These are phyloP conservation scores for Macrolepiota albuminosa DNA, from an alignment of 768 basidiomycete species.

Conservation along the genomic window DNA sequence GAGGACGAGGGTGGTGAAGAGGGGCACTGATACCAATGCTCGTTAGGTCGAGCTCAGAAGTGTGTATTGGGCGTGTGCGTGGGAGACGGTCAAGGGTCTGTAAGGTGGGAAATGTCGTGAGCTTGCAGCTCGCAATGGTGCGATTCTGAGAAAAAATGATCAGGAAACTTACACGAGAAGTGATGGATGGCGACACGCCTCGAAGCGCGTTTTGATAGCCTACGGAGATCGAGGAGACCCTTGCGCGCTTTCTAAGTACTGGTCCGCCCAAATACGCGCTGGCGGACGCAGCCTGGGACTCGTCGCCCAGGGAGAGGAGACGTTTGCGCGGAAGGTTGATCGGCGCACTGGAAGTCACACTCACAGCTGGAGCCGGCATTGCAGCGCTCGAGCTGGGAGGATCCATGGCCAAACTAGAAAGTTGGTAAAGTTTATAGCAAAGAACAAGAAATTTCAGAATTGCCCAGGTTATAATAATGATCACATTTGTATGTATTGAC, in stretches of 20 bases:
- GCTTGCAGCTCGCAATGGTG: neutral
- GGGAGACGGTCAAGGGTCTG: neutral
- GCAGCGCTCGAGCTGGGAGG: neutral
- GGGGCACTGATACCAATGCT: conserved; percentile 1
- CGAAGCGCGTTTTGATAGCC: neutral
- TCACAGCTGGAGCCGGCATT: neutral
- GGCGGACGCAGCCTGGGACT: conserved; percentile 7
- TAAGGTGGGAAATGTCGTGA: neutral
- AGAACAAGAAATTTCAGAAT: conserved; percentile 5
- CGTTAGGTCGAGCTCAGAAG: neutral
- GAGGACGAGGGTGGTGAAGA: conserved; percentile 6
- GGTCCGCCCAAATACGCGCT: conserved; percentile 3
- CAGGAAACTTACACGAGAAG: neutral
- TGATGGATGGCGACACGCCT: neutral
- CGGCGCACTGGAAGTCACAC: neutral
- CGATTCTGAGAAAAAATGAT: neutral
- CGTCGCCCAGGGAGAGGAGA: conserved; percentile 17
- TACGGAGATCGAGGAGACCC: conserved; percentile 19
- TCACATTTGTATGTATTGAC: conserved; percentile 24
- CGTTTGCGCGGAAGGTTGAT: neutral
- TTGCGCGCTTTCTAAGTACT: conserved; percentile 26
- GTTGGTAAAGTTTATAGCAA: neutral
- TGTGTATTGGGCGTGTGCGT: neutral
- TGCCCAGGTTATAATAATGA: conserved; percentile 7
- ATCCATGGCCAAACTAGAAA: neutral